Evolutionary conservation across 768 basidiomycete species (phyloP), one percentile per base, ranked within the genome.

Genomic region (Crassisporium funariophilum): DNA sequence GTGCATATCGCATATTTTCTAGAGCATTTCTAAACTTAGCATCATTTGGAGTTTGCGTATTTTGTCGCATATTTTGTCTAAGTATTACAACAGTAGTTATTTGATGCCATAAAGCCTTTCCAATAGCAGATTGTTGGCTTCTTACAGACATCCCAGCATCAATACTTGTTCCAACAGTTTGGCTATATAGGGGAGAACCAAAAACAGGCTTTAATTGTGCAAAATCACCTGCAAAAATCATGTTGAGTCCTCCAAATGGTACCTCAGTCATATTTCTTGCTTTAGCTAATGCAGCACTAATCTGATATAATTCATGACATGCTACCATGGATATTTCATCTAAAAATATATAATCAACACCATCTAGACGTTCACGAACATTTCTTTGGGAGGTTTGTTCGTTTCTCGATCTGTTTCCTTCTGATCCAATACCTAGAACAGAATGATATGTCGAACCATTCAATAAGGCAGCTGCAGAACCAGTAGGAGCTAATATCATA

Each of bases 171-270:
- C n/a, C n/a, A 49, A 29, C 27, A 7, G 27, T 29, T 7, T 29
- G 27, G 27, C 27, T 29, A 17, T 48, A 59, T 15, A 56, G 38
- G 16, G 43, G 17, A 43, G 44, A 21, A 1, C 62, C 59, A 20
- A 39, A 47, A 1, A 54, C 59, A 20, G 66, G 73, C 3, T 69
- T 67, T 0, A 75, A 46, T 36, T 77, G 73, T 2, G 68, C 71
- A 62, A 75, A 74, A 41, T 76, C 73, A 20, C 72, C 72, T 13
- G 72, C 69, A 44, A 75, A 61, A n/a, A 75, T 68, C 34, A 75
- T 56, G 43, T 69, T 71, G 20, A 69, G 61, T 0, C 71, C 70
- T 25, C 70, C 70, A 54, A 66, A 66, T 2, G 58, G 50, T 2
- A 24, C 10, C 15, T 63, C 47, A 20, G 38, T 17, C 2, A 49